Base-by-base conservation (phyloP, 306 rosid species). In the Gastrolobium villosum region DNA sequence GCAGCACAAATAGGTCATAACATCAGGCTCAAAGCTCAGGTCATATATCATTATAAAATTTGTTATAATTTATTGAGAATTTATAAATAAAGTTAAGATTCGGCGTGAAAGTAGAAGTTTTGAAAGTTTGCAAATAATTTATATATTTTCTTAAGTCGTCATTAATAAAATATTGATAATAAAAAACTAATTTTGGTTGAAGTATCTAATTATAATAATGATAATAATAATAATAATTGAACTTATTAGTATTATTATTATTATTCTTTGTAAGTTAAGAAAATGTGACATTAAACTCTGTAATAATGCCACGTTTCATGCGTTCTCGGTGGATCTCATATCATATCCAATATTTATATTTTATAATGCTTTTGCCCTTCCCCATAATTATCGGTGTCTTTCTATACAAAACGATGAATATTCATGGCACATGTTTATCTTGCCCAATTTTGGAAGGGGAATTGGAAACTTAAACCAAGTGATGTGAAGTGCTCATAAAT, bases 291-390 rank as follows among this genome's bases (percentile, higher is more conserved):
- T 20, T 20, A 20, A 20, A 20, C 11, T 45, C 34, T 56, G 15
- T 41, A 9, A 62, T 48, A 34, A 20, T 74, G 79, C 54, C 79
- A 75, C 61, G 50, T 75, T 37, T 46, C 9, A 4, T 2, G 6
- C 26, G 32, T 70, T 34, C 62, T n/a, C 11, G 6, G 30, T 13
- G 32, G 37, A 7, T 37, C 36, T 53, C 54, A 49, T 49, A 20
- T 7, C 37, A 52, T 26, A 52, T 40, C 34, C 63, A 37, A 59
- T 14, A 56, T 45, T 61, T 74, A 74, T 61, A 15, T 44, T 45
- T 61, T 74, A 74, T 61, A 15, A 48, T 8, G 5, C 28, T 35
- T 61, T 59, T 62, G 39, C n/a, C 68, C 20, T 41, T 59, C 56
- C 32, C 30, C 30, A 8, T 57, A 41, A n/a, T 73, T 43, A 55